Evolutionary conservation across 441 rosid genomes (phyloP).

Genomic region (Geranium incanum): DNA sequence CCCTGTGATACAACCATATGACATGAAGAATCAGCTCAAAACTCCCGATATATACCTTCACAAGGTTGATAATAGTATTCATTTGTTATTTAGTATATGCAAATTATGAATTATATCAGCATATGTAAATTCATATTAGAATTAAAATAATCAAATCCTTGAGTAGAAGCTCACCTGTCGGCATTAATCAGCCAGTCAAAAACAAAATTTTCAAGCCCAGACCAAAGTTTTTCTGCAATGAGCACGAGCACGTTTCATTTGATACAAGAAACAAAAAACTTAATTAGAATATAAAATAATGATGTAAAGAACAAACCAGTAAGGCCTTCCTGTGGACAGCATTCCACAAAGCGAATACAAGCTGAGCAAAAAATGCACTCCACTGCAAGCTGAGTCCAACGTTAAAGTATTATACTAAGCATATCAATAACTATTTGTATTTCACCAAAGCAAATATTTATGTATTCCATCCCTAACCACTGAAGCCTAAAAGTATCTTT

Average conservation of each 20-base stretch:
- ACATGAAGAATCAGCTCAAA: neutral
- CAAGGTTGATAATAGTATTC: too few relatives aligned
- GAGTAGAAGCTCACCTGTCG: slow-evolving; percentile 57
- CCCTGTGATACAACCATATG: slow-evolving; percentile 42
- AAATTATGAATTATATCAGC: neutral
- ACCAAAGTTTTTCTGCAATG: slow-evolving; percentile 76
- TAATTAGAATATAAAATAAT: neutral
- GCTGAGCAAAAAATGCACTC: slow-evolving; percentile 99
- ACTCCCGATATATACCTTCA: too few relatives aligned
- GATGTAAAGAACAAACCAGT: slow-evolving; percentile 55
- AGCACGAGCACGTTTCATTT: slow-evolving; percentile 15
- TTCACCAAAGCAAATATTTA: neutral
- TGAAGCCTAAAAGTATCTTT: neutral
- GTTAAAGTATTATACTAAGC: neutral
- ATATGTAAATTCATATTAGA: neutral
- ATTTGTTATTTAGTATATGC: neutral
- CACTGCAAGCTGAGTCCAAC: slow-evolving; percentile 76
- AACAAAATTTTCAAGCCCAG: slow-evolving; percentile 97
- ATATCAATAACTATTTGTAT: neutral
- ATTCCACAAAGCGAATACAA: slow-evolving; percentile 95
- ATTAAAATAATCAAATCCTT: slow-evolving; percentile 14
- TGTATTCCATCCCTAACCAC: neutral
- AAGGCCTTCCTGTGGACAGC: slow-evolving; percentile 98
- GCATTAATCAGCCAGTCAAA: slow-evolving; percentile 99
- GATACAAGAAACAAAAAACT: neutral